Conservation (phyloP, 495 filamentous ascomycete species). For the Sphaerosporella brunnea region DNA sequence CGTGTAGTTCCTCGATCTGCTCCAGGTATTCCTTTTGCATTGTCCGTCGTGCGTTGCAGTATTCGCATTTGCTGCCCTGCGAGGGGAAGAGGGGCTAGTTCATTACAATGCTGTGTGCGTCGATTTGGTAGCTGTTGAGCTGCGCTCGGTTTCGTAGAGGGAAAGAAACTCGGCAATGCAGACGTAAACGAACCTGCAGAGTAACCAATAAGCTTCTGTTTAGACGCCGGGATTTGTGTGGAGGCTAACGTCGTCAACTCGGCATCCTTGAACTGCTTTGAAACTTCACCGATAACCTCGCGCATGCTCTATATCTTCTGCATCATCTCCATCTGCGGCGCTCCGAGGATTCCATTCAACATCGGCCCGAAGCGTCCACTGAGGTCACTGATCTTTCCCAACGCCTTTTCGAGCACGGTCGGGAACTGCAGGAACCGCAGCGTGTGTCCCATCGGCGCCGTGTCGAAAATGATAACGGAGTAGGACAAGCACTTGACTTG, state of each 20-base stretch:
- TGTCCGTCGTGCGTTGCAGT: constrained; percentile 83
- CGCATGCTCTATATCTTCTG: constrained; percentile 84
- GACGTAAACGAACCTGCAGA: constrained; percentile 64
- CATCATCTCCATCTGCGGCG: constrained; percentile 78
- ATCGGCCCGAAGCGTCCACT: constrained; percentile 89
- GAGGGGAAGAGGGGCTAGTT: constrained; percentile 94
- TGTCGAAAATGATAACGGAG: constrained; percentile 98
- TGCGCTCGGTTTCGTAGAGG: constrained; percentile 96
- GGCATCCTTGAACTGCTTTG: constrained; percentile 92
- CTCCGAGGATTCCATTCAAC: constrained; percentile 76
- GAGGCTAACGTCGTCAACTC: constrained; percentile 56
- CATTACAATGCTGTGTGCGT: constrained; percentile 93
- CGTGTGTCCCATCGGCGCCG: constrained; percentile 95
- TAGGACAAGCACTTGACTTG: constrained; percentile 99
- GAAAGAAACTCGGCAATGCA: constrained; percentile 96
- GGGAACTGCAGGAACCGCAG: constrained; percentile 98
- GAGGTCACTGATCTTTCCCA: constrained; percentile 88
- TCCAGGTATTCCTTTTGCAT: constrained; percentile 99
- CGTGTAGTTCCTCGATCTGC: constrained; percentile 96
- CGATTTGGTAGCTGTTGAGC: constrained; percentile 78
- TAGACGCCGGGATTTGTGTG: neutral
- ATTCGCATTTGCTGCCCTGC: constrained; percentile 68
- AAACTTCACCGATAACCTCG: constrained; percentile 86
- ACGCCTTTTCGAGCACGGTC: constrained; percentile 91
- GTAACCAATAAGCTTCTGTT: neutral